Evolutionary conservation across 306 rosid genomes (phyloP).

Genomic region (Pueraria montana): DNA sequence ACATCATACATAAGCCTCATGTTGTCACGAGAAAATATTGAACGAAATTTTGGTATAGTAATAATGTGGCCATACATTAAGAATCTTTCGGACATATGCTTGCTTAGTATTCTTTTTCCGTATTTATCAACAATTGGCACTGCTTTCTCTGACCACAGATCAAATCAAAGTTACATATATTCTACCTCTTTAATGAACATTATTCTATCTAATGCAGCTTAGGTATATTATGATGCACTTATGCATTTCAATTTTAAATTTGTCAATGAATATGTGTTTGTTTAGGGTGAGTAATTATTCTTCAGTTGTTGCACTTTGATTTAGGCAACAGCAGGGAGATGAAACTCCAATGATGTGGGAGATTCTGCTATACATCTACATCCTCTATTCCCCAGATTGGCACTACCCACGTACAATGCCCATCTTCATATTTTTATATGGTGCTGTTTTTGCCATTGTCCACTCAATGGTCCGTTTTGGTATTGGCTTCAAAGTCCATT

Average conservation of each 20-base stretch:
- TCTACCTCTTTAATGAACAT: background rate
- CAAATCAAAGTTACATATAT: background rate
- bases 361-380: constrained; percentile 85
- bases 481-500: constrained; percentile 80
- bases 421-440: constrained; percentile 81
- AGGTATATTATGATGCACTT: background rate
- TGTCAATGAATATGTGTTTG: too few species aligned
- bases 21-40: background rate
- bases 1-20: background rate
- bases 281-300: constrained; percentile 50
- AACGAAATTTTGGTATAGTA: background rate
- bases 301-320: constrained; percentile 47
- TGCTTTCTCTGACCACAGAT: background rate
- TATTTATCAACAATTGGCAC: background rate
- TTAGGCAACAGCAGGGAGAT: constrained; percentile 91
- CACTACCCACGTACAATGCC: constrained; percentile 92
- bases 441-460: constrained; percentile 64
- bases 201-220: background rate
- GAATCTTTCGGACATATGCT: background rate
- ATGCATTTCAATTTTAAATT: constrained; percentile 25
- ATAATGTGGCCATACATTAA: background rate
- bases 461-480: constrained; percentile 70
- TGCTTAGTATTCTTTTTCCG: background rate
- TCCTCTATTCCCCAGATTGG: constrained; percentile 93
- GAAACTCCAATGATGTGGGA: constrained; percentile 98